Conservation (phyloP, 2,329 filamentous ascomycete species). For the Dactylonectria macrodidyma region DNA sequence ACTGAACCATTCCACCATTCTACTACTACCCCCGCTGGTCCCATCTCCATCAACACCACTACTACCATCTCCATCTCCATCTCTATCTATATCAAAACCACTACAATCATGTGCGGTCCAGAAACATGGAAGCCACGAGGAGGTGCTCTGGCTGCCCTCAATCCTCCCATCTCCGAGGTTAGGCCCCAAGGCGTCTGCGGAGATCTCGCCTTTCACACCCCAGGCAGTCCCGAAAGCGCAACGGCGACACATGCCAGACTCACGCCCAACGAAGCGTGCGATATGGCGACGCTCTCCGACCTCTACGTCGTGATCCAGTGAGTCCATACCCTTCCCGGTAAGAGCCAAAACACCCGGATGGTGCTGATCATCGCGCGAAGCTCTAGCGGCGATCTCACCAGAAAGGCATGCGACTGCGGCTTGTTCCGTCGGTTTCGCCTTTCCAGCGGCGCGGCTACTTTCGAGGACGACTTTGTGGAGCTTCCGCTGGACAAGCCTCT, state of each 20-base stretch:
- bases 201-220: slow-evolving; percentile 62
- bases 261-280: slow-evolving; percentile 48
- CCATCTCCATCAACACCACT: too few species aligned
- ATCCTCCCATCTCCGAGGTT: slow-evolving; percentile 43
- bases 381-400: slow-evolving; percentile 61
- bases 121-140: slow-evolving; percentile 59
- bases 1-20: too few species aligned
- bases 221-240: slow-evolving; percentile 53
- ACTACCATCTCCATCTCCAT: neutral
- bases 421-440: slow-evolving; percentile 58
- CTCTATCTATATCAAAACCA: neutral
- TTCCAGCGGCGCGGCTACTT: slow-evolving; percentile 27
- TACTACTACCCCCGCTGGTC: too few species aligned
- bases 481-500: slow-evolving; percentile 56
- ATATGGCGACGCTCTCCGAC: slow-evolving; percentile 36
- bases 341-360: neutral
- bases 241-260: slow-evolving; percentile 61
- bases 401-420: slow-evolving; percentile 58
- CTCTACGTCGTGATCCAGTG: slow-evolving; percentile 63
- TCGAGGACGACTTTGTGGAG: slow-evolving; percentile 48
- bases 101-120: slow-evolving; percentile 60
- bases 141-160: slow-evolving; percentile 63
- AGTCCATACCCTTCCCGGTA: slow-evolving; percentile 34
- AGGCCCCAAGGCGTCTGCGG: slow-evolving; percentile 42
- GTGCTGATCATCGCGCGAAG: slow-evolving; percentile 43